phyloP scores from a whole-genome alignment of 1,139 yeast species.

The Magnusiomyces ingens region DNA sequence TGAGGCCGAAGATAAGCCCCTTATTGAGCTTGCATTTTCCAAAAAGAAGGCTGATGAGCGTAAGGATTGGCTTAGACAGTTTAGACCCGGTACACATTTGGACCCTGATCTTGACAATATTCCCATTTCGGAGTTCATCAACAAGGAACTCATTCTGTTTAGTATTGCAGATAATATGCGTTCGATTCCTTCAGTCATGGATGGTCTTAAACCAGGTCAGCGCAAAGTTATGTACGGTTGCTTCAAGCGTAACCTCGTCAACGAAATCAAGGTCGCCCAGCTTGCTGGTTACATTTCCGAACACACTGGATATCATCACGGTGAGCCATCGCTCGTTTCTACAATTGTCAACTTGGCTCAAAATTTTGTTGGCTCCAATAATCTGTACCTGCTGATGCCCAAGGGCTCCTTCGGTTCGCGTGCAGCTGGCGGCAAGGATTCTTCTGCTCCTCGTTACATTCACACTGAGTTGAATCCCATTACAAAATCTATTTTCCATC shows the following conservation, averaged over 20 bases:
- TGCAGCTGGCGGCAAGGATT: slow-evolving; percentile 97
- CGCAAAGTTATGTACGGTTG: slow-evolving; percentile 88
- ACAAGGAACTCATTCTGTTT: slow-evolving; percentile 88
- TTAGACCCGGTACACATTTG: slow-evolving; percentile 84
- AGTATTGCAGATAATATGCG: slow-evolving; percentile 96
- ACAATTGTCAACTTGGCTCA: slow-evolving; percentile 94
- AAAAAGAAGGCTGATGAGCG: slow-evolving; percentile 96
- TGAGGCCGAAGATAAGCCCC: slow-evolving; percentile 70
- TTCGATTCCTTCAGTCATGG: slow-evolving; percentile 89
- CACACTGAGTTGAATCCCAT: slow-evolving; percentile 76
- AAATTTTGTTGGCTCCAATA: slow-evolving; percentile 89
- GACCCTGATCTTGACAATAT: slow-evolving; percentile 74
- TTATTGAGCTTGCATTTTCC: slow-evolving; percentile 88
- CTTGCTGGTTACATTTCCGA: slow-evolving; percentile 87
- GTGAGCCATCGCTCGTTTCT: slow-evolving; percentile 80
- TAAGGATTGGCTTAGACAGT: slow-evolving; percentile 91
- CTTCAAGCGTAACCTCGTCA: slow-evolving; percentile 68
- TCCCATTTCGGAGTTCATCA: slow-evolving; percentile 90
- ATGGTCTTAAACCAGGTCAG: slow-evolving; percentile 97
- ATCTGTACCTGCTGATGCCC: slow-evolving; percentile 76
- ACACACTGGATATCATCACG: slow-evolving; percentile 93
- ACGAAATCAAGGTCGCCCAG: slow-evolving; percentile 85
- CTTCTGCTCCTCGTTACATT: slow-evolving; percentile 97
- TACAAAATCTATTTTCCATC: slow-evolving; percentile 69
- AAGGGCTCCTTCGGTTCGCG: slow-evolving; percentile 97